Evolutionary conservation across 2,329 filamentous ascomycete genomes (phyloP).

Genomic region (Neopestalotiopsis rosae): DNA sequence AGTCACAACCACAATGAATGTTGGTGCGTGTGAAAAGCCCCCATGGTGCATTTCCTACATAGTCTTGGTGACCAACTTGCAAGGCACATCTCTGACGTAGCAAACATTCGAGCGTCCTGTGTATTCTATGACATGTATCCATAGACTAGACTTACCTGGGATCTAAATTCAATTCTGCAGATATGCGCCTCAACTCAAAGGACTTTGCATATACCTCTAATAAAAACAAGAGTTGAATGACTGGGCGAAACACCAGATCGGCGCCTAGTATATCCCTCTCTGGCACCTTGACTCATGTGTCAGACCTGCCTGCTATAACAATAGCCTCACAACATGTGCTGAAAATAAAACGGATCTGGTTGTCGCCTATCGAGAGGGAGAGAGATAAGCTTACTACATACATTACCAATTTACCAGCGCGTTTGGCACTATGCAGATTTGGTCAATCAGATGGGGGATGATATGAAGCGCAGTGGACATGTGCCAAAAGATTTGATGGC

Average conservation of each 20-base stretch:
- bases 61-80: not conserved
- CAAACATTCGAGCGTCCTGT: not conserved
- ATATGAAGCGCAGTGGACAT: not conserved
- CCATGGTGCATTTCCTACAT: not conserved
- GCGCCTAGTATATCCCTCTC: not conserved
- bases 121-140: not conserved
- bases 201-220: not conserved
- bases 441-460: not conserved
- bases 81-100: not conserved
- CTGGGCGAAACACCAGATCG: not conserved
- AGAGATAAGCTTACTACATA: conserved; percentile 2
- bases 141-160: not conserved
- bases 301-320: not conserved
- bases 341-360: not conserved
- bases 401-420: not conserved
- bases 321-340: not conserved
- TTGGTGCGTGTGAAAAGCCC: not conserved
- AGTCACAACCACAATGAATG: not conserved
- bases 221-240: not conserved
- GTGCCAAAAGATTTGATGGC: not conserved
- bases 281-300: not conserved
- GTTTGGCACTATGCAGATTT: not conserved
- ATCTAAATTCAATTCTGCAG: not conserved
- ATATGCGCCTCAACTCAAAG: not conserved
- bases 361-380: not conserved